Evolutionary conservation across 169 alveolate species (phyloP), one percentile per base, ranked within the genome.

Genomic region (Cytauxzoon felis): DNA sequence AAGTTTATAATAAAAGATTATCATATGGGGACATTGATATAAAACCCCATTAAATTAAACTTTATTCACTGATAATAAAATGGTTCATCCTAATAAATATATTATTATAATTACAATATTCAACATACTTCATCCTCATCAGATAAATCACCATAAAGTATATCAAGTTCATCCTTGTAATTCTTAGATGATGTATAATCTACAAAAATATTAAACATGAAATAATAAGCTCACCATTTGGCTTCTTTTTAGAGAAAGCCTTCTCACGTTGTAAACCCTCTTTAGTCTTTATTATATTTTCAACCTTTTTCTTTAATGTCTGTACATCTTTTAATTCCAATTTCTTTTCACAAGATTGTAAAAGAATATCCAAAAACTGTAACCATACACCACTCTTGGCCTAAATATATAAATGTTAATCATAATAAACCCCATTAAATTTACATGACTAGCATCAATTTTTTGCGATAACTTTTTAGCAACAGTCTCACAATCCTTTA

Each of bases 91-190:
- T 45, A 27, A 30, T n/a, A n/a, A n/a, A 49, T n/a, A 45, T 9
- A 13, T 48, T 13, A 13, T 13, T 48, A 9, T n/a, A 11, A 11
- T 32, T 53, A n/a, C 63, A 32, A 13, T n/a, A 11, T 40, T 11
- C 8, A 9, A 9, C 9, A 8, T 34, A 40, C 71, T 16, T 72
- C 78, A 19, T 60, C 78, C 11, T 51, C 87, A 50, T 84, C 86
- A 23, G 86, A 75, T 16, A 84, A 53, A 19, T 84, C 91, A 0
- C 91, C 91, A 65, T 84, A 84, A 23, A 84, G 73, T 88, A 84
- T 79, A 58, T 84, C 91, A 9, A 84, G 87, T 54, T 84, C 91
- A 40, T 84, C 91, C 71, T 84, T 63, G 64, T 84, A 84, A 78
- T 80, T 84, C 47, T 68, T 78, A 42, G 69, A 50, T 23, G 83